Percentiles rank a stretch among this genome's conserved stretches.
Conservation (phyloP, 129 eudicot genomes). For the Sambucus nigra region DNA sequence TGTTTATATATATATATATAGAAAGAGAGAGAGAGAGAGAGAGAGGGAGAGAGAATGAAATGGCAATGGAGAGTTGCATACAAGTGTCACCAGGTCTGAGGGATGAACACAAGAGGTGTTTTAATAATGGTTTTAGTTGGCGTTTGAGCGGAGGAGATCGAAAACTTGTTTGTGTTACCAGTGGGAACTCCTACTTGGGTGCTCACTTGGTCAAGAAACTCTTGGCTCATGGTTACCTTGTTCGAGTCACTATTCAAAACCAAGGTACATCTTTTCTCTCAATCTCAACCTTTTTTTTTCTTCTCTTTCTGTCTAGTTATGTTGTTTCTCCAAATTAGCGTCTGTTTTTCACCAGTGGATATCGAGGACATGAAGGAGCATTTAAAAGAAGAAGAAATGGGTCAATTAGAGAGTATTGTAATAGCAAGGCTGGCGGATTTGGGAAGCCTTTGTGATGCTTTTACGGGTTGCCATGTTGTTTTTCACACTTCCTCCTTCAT, state of each 20-base stretch:
- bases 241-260: constrained; percentile 14
- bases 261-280: neutral
- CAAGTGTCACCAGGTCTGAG: neutral
- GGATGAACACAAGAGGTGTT: constrained; percentile 4
- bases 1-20: neutral
- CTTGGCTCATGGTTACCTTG: constrained; percentile 17
- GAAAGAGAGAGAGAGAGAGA: neutral
- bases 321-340: neutral
- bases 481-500: constrained; percentile 20
- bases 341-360: neutral
- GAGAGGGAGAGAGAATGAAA: neutral
- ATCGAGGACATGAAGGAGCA: constrained; percentile 19
- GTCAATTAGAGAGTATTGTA: constrained; percentile 12
- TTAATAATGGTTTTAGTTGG: neutral
- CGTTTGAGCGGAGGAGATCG: constrained; percentile 8
- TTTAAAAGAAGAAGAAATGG: constrained; percentile 12
- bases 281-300: neutral
- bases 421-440: constrained; percentile 14
- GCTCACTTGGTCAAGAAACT: constrained; percentile 17
- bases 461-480: constrained; percentile 20
- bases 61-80: neutral
- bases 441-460: constrained; percentile 10
- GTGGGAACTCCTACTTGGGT: constrained; percentile 19
- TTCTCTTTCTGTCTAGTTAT: neutral
- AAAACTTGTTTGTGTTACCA: constrained; percentile 16